Conservation (phyloP, 2,329 filamentous ascomycete species). For the Malbranchea zuffiana region DNA sequence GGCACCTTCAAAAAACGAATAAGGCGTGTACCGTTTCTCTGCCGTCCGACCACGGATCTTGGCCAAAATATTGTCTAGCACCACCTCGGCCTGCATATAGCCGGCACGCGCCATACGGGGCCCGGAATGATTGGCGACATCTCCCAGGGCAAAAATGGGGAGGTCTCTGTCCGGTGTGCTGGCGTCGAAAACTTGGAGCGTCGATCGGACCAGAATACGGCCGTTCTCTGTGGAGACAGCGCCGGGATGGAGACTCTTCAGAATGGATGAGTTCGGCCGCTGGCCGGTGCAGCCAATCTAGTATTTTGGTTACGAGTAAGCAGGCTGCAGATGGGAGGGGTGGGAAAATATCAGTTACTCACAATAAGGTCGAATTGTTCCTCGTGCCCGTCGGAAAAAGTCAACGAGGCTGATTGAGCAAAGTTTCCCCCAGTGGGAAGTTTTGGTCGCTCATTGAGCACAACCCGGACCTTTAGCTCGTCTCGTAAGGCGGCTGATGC, state of each 20-base stretch:
- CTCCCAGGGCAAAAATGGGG: slow-evolving; percentile 47
- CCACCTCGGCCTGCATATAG: slow-evolving; percentile 41
- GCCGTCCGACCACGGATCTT: slow-evolving; percentile 3
- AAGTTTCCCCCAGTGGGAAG: slow-evolving; percentile 7
- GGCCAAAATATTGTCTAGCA: slow-evolving; percentile 40
- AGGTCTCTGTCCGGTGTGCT: slow-evolving; percentile 30
- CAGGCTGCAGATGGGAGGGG: background rate
- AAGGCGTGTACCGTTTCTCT: slow-evolving; percentile 1
- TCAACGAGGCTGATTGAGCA: background rate
- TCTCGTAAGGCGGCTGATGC: slow-evolving; percentile 12
- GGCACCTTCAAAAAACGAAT: slow-evolving; percentile 4
- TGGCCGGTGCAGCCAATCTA: slow-evolving; percentile 15
- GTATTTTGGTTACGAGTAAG: background rate
- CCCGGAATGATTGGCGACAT: slow-evolving; percentile 44
- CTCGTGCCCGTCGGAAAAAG: slow-evolving; percentile 10
- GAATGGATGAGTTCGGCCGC: slow-evolving; percentile 8
- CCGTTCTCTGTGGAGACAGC: slow-evolving; percentile 5
- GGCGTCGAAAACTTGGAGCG: slow-evolving; percentile 45
- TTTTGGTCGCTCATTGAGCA: slow-evolving; percentile 12
- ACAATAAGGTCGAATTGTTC: slow-evolving; percentile 10
- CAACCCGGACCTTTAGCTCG: slow-evolving; percentile 16
- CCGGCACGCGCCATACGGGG: slow-evolving; percentile 44
- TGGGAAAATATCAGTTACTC: background rate
- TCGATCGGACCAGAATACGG: slow-evolving; percentile 41
- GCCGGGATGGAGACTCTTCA: slow-evolving; percentile 2